Evolutionary conservation across 441 rosid genomes (phyloP).

Genomic region (Adansonia madagascariensis): DNA sequence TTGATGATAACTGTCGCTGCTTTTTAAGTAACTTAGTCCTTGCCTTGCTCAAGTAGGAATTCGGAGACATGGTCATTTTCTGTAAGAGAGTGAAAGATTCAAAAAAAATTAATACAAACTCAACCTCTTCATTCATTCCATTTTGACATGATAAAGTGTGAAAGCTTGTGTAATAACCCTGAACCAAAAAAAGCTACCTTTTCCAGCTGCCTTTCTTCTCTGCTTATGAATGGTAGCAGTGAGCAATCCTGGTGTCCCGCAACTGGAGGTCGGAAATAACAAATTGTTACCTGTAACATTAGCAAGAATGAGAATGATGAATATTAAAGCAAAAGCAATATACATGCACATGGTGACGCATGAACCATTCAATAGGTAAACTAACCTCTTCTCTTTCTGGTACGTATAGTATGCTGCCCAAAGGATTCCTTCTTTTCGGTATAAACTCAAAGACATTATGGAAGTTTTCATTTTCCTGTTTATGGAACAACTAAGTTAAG

Average conservation of each 20-base stretch:
- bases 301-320: background rate
- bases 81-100: background rate
- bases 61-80: conserved; percentile 39
- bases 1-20: conserved; percentile 51
- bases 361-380: background rate
- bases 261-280: background rate
- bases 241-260: conserved; percentile 5
- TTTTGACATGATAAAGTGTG: background rate
- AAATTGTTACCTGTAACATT: background rate
- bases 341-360: background rate
- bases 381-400: conserved; percentile 27
- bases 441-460: conserved; percentile 20
- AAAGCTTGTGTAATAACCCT: background rate
- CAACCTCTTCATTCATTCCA: background rate
- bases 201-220: background rate
- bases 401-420: background rate
- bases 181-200: background rate
- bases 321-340: background rate
- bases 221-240: background rate
- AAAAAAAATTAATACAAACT: background rate
- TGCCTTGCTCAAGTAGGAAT: conserved; percentile 72
- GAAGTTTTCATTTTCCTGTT: conserved; percentile 24
- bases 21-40: conserved; percentile 74
- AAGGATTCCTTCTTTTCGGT: conserved; percentile 3
- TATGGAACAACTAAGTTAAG: background rate